Base-by-base conservation (phyloP, 108 stramenopile species). In the Poteriospumella lacustris region DNA sequence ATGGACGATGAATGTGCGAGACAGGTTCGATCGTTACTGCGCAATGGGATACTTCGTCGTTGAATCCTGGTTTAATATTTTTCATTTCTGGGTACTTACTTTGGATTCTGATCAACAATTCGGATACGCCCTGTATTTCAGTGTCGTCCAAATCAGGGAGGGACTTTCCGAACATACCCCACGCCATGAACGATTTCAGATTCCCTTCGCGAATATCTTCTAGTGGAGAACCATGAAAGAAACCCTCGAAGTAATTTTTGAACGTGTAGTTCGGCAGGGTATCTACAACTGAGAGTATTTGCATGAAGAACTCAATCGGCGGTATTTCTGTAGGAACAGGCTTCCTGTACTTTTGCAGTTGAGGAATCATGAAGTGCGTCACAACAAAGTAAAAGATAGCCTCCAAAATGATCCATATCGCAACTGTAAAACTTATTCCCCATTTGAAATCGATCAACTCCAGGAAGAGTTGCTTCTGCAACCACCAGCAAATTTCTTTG, bases 11-110 rank as follows among this genome's bases (percentile, higher is more conserved):
- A 1, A 85, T 68, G 24, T 90, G 67, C 12, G 87, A 67, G 31
- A 92, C 80, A 1, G 73, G 62, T 41, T 94, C 93, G 59, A 91
- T 75, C 5, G 88, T 87, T 44, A 78, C 91, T 76, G n/a, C 89
- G 56, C 52, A 84, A 47, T 76, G 84, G 80, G 52, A 39, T 70
- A 82, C 75, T 33, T 68, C 36, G 34, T 67, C 67, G 47, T 42
- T 58, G 29, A 33, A 26, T 12, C 70, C 70, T 29, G 36, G 36
- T 34, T 67, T 41, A 31, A 67, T 9, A 9, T 40, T 19, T 15
- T 19, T 9, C 9, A 52, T 9, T 15, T 26, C 28, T 34, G 15
- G 29, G 24, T 33, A 64, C 5, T 34, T 5, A 34, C 36, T 34
- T 24, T 34, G 60, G 3, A 19, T 34, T 34, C 33, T 9, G 29